Evolutionary conservation across 2,329 filamentous ascomycete species (phyloP).

Genomic region (Canariomyces notabilis): DNA sequence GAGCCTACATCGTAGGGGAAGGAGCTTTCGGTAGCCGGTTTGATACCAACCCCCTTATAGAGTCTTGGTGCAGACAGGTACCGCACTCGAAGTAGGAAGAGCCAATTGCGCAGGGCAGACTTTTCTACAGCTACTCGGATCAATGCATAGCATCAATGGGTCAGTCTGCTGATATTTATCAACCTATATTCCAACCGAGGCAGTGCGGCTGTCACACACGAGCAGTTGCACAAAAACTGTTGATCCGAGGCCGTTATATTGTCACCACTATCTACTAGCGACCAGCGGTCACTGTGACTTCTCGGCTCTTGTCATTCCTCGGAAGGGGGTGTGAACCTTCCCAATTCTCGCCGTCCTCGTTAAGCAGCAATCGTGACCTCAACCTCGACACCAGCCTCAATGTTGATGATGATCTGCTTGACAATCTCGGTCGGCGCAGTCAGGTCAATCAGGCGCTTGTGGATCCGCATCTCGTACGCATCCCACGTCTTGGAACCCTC

Average conservation of each 20-base stretch:
- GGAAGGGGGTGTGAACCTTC: too few species aligned
- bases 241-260: not conserved
- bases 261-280: not conserved
- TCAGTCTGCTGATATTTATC: too few species aligned
- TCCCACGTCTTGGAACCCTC: conserved; percentile 99
- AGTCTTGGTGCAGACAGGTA: too few species aligned
- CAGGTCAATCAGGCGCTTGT: conserved; percentile 96
- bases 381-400: conserved; percentile 88
- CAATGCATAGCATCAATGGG: too few species aligned
- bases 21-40: too few species aligned
- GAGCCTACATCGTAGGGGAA: too few species aligned
- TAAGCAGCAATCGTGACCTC: conserved; percentile 89
- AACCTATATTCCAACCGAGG: too few species aligned
- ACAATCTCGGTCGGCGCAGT: conserved; percentile 97
- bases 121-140: too few species aligned
- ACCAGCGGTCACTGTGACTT: not conserved
- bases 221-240: not conserved
- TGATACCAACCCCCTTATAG: too few species aligned
- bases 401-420: conserved; percentile 96
- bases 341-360: conserved; percentile 21
- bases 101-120: too few species aligned
- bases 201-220: not conserved
- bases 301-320: not conserved
- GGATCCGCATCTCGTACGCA: conserved; percentile 97
- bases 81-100: too few species aligned